Base-by-base conservation (phyloP, 2,329 filamentous ascomycete genomes). In the Trichophyton schoenleinii region DNA sequence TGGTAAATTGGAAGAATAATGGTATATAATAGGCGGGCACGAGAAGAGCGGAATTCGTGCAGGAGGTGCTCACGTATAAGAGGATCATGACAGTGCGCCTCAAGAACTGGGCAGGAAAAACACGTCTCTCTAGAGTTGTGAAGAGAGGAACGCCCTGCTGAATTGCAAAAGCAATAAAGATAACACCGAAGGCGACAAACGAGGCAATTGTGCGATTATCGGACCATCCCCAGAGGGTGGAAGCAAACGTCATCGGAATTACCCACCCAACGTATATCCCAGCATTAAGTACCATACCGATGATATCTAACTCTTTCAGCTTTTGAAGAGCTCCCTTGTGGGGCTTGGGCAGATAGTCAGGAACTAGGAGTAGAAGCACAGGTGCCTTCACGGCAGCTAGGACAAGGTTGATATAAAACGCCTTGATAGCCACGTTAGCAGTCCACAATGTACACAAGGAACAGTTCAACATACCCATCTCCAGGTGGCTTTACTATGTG, bases 1-100 rank as follows among this genome's bases (percentile, higher is more conserved):
- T 72, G 0, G 74, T 74, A 66, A 83, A 83, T 62, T 80, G 77
- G 68, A 83, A 83, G 70, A 76, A 82, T 0, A 83, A 70, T 0
- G 81, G 81, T 8, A 80, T 77, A 68, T 80, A 83, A 69, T 83
- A 83, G 20, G 80, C 70, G 0, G 73, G 71, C 58, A 62, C 57
- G 48, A 77, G 71, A 55, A 75, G 74, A 20, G 73, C 66, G 5
- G 70, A 68, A 1, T 72, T 70, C 7, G 70, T 73, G 0, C 71
- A 72, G 0, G 72, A 67, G 1, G 74, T 77, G 9, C 70, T 70
- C 31, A 77, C 67, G 64, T 77, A 80, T 1, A 82, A 68, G 1
- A 80, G 63, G 1, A 79, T 64, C 60, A 76, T 67, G 1, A 72
- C 70, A 6, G 68, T 67, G 20, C 67, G 68, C n/a, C 66, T 66